Evolutionary conservation across 2,329 filamentous ascomycete genomes (phyloP).

Genomic region (Botrytis deweyae): DNA sequence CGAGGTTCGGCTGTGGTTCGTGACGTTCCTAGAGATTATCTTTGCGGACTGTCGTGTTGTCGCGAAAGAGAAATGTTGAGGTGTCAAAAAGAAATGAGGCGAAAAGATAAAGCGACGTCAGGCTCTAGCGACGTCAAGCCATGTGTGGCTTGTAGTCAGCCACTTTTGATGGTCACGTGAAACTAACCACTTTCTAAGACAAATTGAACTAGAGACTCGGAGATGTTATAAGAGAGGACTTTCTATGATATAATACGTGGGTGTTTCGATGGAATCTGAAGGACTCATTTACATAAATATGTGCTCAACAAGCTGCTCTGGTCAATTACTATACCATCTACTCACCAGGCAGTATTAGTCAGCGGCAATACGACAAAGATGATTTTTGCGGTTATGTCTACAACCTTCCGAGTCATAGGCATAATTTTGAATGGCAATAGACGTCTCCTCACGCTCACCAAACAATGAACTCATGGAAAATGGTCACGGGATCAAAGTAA

Average conservation of each 20-base stretch:
- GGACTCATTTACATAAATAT: fast-evolving
- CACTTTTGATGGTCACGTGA: neutral
- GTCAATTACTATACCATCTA: neutral
- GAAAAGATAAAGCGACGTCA: neutral
- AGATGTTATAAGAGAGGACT: neutral
- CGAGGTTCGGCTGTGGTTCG: fast-evolving
- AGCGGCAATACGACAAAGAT: neutral
- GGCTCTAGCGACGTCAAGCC: neutral
- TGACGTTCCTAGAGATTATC: neutral
- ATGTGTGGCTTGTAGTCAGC: neutral
- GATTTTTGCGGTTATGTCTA: neutral
- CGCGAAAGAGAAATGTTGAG: neutral
- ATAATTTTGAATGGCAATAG: neutral
- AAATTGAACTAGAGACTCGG: neutral
- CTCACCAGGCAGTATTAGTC: neutral
- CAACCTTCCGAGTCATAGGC: neutral
- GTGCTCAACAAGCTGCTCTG: neutral
- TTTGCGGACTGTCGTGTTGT: neutral
- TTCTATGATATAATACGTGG: neutral
- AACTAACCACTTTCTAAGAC: fast-evolving
- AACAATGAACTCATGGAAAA: neutral
- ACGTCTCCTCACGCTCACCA: neutral
- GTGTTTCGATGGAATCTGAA: neutral
- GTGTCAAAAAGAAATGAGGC: neutral
- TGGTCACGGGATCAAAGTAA: neutral